phyloP scores from a whole-genome alignment of 805 yeast species.

The Candida pseudoglaebosa region DNA sequence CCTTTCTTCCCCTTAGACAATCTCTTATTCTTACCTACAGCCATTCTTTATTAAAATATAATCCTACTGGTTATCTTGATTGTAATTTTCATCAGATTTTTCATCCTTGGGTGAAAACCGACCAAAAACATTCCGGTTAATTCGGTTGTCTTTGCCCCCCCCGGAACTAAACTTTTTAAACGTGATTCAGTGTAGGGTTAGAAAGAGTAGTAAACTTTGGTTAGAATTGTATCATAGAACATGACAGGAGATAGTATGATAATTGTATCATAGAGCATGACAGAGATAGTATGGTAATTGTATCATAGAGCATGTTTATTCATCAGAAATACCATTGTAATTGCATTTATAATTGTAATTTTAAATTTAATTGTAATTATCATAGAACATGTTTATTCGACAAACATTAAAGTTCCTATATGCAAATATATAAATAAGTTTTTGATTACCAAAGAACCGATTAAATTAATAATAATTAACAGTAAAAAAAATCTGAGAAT shows the following conservation, averaged over 20 bases:
- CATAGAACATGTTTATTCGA: slow-evolving; percentile 39
- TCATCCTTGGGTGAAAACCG: neutral
- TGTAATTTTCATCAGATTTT: neutral
- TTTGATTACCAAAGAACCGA: slow-evolving; percentile 15
- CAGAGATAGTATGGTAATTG: no score
- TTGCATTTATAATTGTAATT: no score
- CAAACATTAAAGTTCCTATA: slow-evolving; percentile 35
- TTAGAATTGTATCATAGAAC: no score
- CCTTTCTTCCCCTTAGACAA: slow-evolving; percentile 85
- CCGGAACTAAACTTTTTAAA: no score
- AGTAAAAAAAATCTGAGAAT: slow-evolving; percentile 19
- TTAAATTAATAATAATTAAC: slow-evolving; percentile 12
- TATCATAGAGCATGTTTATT: no score
- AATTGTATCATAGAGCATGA: no score
- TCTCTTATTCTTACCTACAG: slow-evolving; percentile 89
- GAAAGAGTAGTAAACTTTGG: neutral
- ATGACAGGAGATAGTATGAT: no score
- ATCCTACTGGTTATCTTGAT: neutral
- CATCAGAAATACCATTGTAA: no score
- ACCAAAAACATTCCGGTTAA: neutral
- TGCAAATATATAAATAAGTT: slow-evolving; percentile 19
- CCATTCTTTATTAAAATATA: slow-evolving; percentile 39
- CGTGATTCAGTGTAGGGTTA: neutral
- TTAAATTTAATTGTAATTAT: no score
- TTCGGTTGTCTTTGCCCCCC: no score